Evolutionary conservation across 805 yeast genomes (phyloP).

Genomic region (Saturnispora serradocipensis): DNA sequence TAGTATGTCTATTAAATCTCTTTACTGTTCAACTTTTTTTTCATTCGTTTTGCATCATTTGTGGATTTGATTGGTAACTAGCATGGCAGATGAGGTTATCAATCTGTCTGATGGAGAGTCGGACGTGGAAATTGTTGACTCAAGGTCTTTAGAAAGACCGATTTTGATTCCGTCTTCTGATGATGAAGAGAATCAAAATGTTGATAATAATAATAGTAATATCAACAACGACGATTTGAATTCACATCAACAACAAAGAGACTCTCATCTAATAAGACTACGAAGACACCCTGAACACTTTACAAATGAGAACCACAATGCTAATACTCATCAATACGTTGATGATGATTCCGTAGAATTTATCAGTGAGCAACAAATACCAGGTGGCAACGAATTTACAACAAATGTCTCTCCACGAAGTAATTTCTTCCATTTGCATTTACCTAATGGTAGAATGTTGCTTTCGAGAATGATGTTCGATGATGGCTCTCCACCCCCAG

Average conservation of each 20-base stretch:
- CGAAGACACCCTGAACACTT: not conserved
- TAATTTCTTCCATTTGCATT: constrained; percentile 2
- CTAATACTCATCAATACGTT: not conserved
- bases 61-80: not conserved
- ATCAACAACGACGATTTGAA: not conserved
- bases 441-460: constrained; percentile 1
- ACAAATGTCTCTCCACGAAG: not conserved
- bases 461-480: not conserved
- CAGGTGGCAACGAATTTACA: constrained; percentile 9
- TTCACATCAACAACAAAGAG: not conserved
- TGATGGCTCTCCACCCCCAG: not conserved
- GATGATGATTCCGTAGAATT: constrained; percentile 3
- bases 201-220: too few species aligned
- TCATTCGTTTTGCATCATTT: not conserved
- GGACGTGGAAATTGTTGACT: constrained; percentile 14
- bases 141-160: not conserved
- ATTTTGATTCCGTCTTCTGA: constrained; percentile 2
- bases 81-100: not conserved
- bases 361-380: constrained; percentile 17
- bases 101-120: not conserved
- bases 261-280: not conserved
- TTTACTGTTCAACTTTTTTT: not conserved
- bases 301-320: not conserved
- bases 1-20: not conserved
- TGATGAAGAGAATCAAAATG: not conserved